Conservation (phyloP, 805 yeast species). For the Wickerhamiella hasegawae region DNA sequence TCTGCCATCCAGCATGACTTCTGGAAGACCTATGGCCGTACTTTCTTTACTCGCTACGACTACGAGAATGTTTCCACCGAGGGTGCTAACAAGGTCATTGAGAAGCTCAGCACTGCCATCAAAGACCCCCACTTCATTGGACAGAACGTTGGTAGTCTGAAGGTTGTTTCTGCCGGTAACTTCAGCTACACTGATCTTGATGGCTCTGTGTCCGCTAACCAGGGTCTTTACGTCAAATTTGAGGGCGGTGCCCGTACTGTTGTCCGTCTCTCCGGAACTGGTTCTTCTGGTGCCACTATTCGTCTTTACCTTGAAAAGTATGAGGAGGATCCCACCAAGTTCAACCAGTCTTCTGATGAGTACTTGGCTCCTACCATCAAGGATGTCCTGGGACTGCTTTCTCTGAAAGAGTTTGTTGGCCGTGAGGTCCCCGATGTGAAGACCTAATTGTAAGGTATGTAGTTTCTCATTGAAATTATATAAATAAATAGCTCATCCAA, state of each 20-base stretch:
- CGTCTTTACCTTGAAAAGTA: slow-evolving; percentile 82
- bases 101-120: slow-evolving; percentile 27
- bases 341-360: slow-evolving; percentile 41
- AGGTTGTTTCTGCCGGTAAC: slow-evolving; percentile 65
- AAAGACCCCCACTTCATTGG: slow-evolving; percentile 35
- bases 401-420: slow-evolving; percentile 58
- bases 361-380: slow-evolving; percentile 49
- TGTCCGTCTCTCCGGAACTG: slow-evolving; percentile 89
- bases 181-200: slow-evolving; percentile 88
- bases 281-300: slow-evolving; percentile 94
- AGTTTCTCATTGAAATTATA: background rate
- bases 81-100: slow-evolving; percentile 57
- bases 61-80: slow-evolving; percentile 68
- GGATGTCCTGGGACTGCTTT: slow-evolving; percentile 49
- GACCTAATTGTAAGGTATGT: no score
- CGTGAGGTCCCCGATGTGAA: slow-evolving; percentile 78
- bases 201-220: slow-evolving; percentile 75
- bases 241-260: slow-evolving; percentile 72
- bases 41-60: slow-evolving; percentile 93
- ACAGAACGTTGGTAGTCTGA: slow-evolving; percentile 33
- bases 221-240: slow-evolving; percentile 76
- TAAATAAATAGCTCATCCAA: background rate
- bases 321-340: slow-evolving; percentile 39
- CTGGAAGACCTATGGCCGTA: slow-evolving; percentile 88
- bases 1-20: slow-evolving; percentile 66